phyloP scores from a whole-genome alignment of 164 flowering plant species.

The Tinospora cordifolia region DNA sequence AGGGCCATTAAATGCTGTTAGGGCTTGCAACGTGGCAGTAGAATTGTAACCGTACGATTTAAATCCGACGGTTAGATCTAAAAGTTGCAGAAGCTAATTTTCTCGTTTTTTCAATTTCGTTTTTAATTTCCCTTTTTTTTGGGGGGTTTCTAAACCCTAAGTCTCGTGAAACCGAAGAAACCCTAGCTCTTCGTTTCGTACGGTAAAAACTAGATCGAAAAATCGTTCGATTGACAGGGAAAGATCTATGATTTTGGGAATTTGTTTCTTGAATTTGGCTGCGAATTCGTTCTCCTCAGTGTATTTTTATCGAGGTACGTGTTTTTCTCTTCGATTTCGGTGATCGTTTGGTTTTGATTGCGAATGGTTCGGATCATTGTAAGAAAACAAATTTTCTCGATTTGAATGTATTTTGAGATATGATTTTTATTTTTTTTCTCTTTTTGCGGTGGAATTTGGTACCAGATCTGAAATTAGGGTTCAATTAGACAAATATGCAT shows the following conservation, averaged over 20 bases:
- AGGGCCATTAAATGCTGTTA: constrained; percentile 13
- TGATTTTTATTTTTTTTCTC: constrained; percentile 14
- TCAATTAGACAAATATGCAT: constrained; percentile 24
- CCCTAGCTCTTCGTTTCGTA: constrained; percentile 41
- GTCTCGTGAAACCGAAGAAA: constrained; percentile 36
- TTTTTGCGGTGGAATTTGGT: constrained; percentile 20
- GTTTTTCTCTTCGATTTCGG: constrained; percentile 1
- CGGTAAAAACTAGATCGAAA: constrained; percentile 23
- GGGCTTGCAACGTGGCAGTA: constrained; percentile 5
- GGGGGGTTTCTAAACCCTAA: constrained; percentile 37
- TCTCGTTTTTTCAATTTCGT: constrained; percentile 17
- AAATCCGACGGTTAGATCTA: constrained; percentile 18
- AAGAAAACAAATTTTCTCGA: background rate
- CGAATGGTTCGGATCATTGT: constrained; percentile 14
- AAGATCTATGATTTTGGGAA: background rate
- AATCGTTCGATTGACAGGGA: constrained; percentile 15
- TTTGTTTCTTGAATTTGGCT: background rate
- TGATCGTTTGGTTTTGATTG: constrained; percentile 6
- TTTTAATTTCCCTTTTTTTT: constrained; percentile 18
- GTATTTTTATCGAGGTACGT: constrained; percentile 35
- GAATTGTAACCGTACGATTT: constrained; percentile 11
- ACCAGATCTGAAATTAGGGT: constrained; percentile 42
- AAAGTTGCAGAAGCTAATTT: background rate
- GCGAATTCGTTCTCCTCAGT: background rate
- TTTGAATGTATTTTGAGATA: constrained; percentile 5